Evolutionary conservation across 2,329 filamentous ascomycete species (phyloP), one percentile per base, ranked within the genome.

Genomic region (Xenoacremonium recifei): DNA sequence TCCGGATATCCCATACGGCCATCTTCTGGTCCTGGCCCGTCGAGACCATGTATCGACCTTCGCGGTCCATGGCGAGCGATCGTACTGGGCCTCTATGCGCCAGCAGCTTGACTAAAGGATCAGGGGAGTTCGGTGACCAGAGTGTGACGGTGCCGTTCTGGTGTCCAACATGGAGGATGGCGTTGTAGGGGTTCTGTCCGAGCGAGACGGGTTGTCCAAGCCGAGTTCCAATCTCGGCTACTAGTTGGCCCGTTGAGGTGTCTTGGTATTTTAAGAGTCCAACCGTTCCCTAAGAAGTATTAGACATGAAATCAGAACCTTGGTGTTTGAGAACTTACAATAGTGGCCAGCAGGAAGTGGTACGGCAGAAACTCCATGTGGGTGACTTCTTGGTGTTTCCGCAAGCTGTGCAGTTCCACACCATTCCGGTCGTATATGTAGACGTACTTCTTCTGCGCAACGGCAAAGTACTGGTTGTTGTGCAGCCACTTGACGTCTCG

Each of bases 311-410:
- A 21, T 4, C 6, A 4, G 4, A 10, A 1, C 2, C 9, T 5
- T 6, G 10, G 12, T 19, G 2, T 2, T 6, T 6, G 10, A 7
- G 30, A 44, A 76, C 83, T 73, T 67, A 87, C 85, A 58, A 92
- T 79, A 15, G 90, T 95, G 15, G 88, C 87, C 36, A 99, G 76
- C 31, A 99, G 80, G 64, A 95, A 99, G 64, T 99, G 93, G 62
- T 96, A 97, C 1, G 92, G 92, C 12, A 97, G 72, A 62, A 96
- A 99, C 66, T 97, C 89, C 77, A 99, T 89, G 65, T 95, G 85
- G 11, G 87, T 86, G 12, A 95, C 88, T 64, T 99, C 93, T 48
- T 88, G 80, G 63, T 96, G 92, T 64, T 93, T 93, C 66, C 84
- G 84, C 60, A 99, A 70, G 62, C 88, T 91, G 65, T 99, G 93